Base-by-base conservation (phyloP, 2,329 filamentous ascomycete species). In the Alternaria burnsii region DNA sequence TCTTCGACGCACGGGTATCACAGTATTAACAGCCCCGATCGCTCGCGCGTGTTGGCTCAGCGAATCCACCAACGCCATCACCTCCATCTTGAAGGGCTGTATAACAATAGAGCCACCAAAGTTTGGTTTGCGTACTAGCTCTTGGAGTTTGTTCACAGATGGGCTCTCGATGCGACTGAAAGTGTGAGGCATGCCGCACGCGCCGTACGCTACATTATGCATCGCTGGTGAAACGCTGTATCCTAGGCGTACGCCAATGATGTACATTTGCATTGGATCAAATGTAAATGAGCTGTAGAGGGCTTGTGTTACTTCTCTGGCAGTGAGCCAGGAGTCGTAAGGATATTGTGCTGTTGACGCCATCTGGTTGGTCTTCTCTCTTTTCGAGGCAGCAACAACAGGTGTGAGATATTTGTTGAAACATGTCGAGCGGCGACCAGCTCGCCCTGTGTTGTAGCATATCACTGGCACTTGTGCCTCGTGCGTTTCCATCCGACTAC, bases 221-320 rank as follows among this genome's bases (percentile, higher is more conserved):
- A 93, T 93, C 7, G 89, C 88, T 1, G 91, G 91, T 0, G 91
- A 93, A 57, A 93, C 76, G 72, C 89, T 92, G 79, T 91, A 91
- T 51, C 84, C 86, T 10, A 91, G 87, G 56, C 89, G 89, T 55
- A 86, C 88, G n/a, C 91, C 91, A 52, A 93, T 86, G 34, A 93
- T 89, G 67, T 90, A 91, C 55, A 91, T 87, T 51, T 89, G 87
- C 82, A 93, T 87, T 0, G 88, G 84, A 41, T 92, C 88, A 52
- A 88, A 86, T 1, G 89, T 82, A 59, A 90, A 91, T 1, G 87
- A 88, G 4, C 87, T 83, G 69, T 88, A 91, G 0, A 93, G 82
- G 1, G 89, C 87, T 61, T 85, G 79, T 6, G 89, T 90, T 0
- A 89, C 86, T 61, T 91, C 85, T 10, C 83, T 79, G 0, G 89